phyloP scores from a whole-genome alignment of 805 yeast species.

The Kazachstania taianensis region DNA sequence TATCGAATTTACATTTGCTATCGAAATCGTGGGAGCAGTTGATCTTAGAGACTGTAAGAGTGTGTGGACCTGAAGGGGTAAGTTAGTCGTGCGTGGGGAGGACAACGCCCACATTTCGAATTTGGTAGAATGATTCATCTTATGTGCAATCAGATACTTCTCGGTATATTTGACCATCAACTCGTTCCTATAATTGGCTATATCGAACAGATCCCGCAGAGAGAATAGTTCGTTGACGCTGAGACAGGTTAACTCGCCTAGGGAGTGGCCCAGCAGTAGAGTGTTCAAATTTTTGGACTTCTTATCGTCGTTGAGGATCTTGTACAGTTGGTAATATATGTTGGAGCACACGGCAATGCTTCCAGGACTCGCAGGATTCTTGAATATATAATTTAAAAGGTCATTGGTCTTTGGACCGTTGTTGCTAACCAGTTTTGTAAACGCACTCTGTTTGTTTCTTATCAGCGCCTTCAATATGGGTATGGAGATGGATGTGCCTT shows the following conservation, averaged over 20 bases:
- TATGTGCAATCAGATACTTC: slow-evolving; percentile 18
- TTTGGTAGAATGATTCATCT: slow-evolving; percentile 16
- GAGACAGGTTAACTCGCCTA: slow-evolving; percentile 28
- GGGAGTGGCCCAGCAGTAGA: slow-evolving; percentile 27
- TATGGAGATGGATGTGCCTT: slow-evolving; percentile 26
- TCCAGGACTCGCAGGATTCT: slow-evolving; percentile 25
- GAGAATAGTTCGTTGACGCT: slow-evolving; percentile 20
- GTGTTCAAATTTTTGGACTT: not conserved
- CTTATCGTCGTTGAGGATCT: not conserved
- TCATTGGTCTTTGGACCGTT: slow-evolving; percentile 17
- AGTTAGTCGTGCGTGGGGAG: slow-evolving; percentile 19
- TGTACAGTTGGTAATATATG: slow-evolving; percentile 19
- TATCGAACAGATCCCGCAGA: slow-evolving; percentile 22
- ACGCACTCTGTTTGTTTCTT: slow-evolving; percentile 15
- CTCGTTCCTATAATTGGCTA: slow-evolving; percentile 27
- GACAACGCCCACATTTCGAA: slow-evolving; percentile 29
- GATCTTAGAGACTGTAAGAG: slow-evolving; percentile 10
- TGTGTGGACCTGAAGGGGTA: slow-evolving; percentile 18
- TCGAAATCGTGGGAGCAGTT: slow-evolving; percentile 15
- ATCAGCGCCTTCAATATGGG: slow-evolving; percentile 18
- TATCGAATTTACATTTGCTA: slow-evolving; percentile 26
- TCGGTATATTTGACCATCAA: slow-evolving; percentile 27
- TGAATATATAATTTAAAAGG: slow-evolving; percentile 15
- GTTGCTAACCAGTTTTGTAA: slow-evolving; percentile 11
- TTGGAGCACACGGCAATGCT: slow-evolving; percentile 27